These are phyloP conservation scores for Crithidia bombi DNA, from an alignment of 208 protist genomes.

Conservation along the genomic window DNA sequence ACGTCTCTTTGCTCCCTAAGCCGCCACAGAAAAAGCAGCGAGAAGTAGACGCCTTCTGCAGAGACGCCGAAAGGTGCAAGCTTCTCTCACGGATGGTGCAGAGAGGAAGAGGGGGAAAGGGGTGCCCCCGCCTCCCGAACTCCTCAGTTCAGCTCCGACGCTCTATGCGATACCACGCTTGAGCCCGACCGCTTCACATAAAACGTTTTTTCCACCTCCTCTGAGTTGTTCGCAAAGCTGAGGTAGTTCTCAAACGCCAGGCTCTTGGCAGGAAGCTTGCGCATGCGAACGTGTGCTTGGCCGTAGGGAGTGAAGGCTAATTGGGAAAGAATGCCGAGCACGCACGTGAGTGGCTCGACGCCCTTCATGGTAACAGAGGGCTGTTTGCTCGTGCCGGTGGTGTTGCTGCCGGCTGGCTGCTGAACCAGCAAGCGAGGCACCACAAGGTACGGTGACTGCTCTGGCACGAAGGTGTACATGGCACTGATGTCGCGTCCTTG, in stretches of 20 bases:
- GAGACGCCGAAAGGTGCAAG: background rate
- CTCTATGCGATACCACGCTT: conserved; percentile 18
- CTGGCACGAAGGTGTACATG: conserved; percentile 57
- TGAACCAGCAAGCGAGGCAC: conserved; percentile 48
- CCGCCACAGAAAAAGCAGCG: background rate
- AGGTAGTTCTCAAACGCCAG: conserved; percentile 64
- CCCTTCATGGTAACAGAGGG: conserved; percentile 3
- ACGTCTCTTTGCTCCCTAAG: no score
- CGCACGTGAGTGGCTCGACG: conserved; percentile 25
- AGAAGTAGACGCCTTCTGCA: background rate
- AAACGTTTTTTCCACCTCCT: conserved; percentile 36
- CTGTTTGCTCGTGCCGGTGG: conserved; percentile 15
- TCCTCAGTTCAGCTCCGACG: conserved; percentile 31
- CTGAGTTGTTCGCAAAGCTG: conserved; percentile 42
- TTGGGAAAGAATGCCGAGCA: conserved; percentile 55
- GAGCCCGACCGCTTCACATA: conserved; percentile 35
- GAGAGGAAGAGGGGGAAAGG: conserved; percentile 7
- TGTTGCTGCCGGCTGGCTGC: conserved; percentile 1
- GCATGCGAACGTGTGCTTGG: conserved; percentile 48
- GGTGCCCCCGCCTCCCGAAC: no score
- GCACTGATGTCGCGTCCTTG: conserved; percentile 55
- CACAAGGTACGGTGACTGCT: conserved; percentile 55
- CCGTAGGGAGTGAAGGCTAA: conserved; percentile 41
- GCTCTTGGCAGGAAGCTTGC: conserved; percentile 35
- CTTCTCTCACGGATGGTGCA: no score